phyloP scores from a whole-genome alignment of 768 basidiomycete genomes.

The Russula virescens region DNA sequence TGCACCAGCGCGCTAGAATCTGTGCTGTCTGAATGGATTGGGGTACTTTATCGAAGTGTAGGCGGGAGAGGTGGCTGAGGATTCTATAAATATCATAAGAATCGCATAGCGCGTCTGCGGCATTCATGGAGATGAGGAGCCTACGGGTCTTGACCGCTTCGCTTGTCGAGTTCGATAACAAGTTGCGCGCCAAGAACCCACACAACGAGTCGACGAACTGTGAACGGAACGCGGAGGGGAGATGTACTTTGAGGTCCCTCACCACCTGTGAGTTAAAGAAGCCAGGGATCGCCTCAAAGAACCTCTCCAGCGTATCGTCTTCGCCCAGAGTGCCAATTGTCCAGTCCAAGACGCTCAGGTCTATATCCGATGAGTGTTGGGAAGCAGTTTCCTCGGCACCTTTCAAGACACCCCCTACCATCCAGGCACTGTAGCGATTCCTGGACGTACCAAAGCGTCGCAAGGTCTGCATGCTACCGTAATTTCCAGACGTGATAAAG shows the following conservation, averaged over 20 bases:
- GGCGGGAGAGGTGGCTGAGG: not conserved
- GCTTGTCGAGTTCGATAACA: not conserved
- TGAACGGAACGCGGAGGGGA: no score
- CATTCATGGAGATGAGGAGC: not conserved
- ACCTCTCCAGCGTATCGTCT: not conserved
- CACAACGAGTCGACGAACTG: not conserved
- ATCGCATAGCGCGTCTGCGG: not conserved
- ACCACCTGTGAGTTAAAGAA: not conserved
- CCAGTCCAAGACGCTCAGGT: not conserved
- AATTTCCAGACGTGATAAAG: no score
- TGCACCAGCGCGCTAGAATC: not conserved
- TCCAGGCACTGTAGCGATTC: not conserved
- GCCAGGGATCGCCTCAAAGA: constrained; percentile 2
- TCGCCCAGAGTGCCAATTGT: not conserved
- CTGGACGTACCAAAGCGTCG: not conserved
- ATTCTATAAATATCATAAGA: not conserved
- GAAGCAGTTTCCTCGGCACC: not conserved
- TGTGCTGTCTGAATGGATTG: not conserved
- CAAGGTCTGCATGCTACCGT: no score
- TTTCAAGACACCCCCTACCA: not conserved
- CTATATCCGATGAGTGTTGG: not conserved
- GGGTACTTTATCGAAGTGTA: not conserved
- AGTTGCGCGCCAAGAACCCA: not conserved
- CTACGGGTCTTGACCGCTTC: not conserved
- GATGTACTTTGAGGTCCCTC: no score